Base-by-base conservation (phyloP, 345 rosid genomes). In the Linum lewisii region DNA sequence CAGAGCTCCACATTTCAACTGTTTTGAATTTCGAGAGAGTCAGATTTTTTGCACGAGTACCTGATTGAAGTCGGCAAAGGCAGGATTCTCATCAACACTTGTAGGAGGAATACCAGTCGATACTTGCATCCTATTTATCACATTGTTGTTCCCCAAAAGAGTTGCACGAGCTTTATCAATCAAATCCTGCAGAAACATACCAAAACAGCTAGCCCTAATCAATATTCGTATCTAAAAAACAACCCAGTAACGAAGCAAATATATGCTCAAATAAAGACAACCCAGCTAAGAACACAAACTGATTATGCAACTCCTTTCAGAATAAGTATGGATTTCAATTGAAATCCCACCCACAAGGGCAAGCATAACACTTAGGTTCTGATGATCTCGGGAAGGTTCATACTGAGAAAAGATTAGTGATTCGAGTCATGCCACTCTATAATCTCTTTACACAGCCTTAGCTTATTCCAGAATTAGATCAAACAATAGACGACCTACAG, bases 61-160 rank as follows among this genome's bases (percentile, higher is more conserved):
- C 95, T 92, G 87, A 67, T 83, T 86, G 76, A 92, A 83, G 80
- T 77, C 82, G 26, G 79, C 77, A 65, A 84, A 75, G n/a, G 87
- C 83, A 25, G 80, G 67, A 67, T 91, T 90, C 57, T 82, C 84
- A 0, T 72, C 71, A 60, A 76, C 84, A 13, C 26, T 56, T 0
- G 66, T 54, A 13, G 55, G 16, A 11, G 87, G 72, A 69, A 78
- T 69, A 19, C 85, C 82, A 22, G 71, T 54, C 0, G 88, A 78
- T 37, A 71, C 75, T 66, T 91, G 88, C 90, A 88, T 88, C 65
- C 77, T 73, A 67, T 72, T 82, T 42, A 91, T 56, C 34, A 78
- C 69, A 61, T 58, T 84, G 69, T 82, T 80, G 72, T 86, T 91
- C 63, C 87, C 90, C 62, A 88, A 77, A 26, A 91, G 83, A 77